Evolutionary conservation across 495 filamentous ascomycete species (phyloP).

Genomic region (Trichoderma gamsii): DNA sequence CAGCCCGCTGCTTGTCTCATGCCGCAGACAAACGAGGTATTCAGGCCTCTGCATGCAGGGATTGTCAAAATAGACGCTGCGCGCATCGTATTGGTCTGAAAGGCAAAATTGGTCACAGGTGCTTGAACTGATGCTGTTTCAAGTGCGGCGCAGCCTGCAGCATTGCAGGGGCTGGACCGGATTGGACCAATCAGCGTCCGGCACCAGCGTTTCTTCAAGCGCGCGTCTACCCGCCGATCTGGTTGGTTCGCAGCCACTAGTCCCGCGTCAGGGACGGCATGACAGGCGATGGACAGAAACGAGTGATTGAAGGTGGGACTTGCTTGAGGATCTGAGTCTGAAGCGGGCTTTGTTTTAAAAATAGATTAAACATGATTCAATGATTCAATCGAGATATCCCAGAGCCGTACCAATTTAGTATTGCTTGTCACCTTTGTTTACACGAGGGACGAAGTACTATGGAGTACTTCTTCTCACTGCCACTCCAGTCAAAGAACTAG

Average conservation of each 20-base stretch:
- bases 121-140: neutral
- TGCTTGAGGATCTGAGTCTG: neutral
- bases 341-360: neutral
- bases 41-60: neutral
- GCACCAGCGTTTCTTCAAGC: slow-evolving; percentile 1
- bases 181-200: neutral
- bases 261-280: neutral
- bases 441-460: neutral
- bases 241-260: neutral
- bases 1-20: neutral
- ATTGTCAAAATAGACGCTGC: slow-evolving; percentile 5
- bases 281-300: neutral
- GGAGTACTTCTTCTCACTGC: no score
- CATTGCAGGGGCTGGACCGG: neutral
- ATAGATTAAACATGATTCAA: neutral
- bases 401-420: neutral
- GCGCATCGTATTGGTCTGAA: neutral
- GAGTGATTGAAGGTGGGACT: neutral
- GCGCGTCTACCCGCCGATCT: neutral
- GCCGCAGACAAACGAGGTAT: neutral
- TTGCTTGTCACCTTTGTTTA: neutral
- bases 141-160: slow-evolving; percentile 7
- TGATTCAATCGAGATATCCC: neutral
- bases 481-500: no score
- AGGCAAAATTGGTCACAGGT: neutral